These are phyloP conservation scores for Striga asiatica DNA, from an alignment of 257 asterid species.

Conservation along the genomic window DNA sequence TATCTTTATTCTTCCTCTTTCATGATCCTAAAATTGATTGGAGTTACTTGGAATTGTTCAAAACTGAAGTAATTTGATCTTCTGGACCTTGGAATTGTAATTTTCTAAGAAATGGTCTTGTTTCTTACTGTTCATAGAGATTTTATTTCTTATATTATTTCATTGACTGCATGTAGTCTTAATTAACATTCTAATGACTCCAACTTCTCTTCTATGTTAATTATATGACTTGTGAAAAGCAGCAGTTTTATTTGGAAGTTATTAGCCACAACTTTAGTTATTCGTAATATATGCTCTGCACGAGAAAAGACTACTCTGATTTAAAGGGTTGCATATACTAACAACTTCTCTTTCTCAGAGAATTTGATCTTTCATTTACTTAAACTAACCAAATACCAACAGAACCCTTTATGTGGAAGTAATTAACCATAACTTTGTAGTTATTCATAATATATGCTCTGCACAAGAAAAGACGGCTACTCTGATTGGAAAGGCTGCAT, in stretches of 20 bases:
- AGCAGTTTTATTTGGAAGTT: not conserved
- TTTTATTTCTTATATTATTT: not conserved
- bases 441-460: not conserved
- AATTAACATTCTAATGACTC: not conserved
- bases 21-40: not conserved
- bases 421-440: not conserved
- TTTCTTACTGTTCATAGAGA: not conserved
- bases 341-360: not conserved
- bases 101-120: not conserved
- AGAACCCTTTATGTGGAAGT: not conserved
- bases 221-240: not conserved
- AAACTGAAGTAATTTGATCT: not conserved
- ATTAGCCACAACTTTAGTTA: not conserved
- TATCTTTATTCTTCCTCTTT: not conserved
- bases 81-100: not conserved
- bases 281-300: not conserved
- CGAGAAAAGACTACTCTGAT: not conserved
- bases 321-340: not conserved
- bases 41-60: not conserved
- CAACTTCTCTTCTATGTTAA: not conserved
- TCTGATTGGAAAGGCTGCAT: not conserved
- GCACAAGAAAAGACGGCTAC: not conserved
- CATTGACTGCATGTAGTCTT: not conserved
- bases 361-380: not conserved
- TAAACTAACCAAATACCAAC: constrained; percentile 8